Percentiles rank a stretch among this genome's conserved stretches.
Evolutionary conservation across 768 basidiomycete genomes (phyloP).

Genomic region (Tylopilus plumbeoviolaceoides): DNA sequence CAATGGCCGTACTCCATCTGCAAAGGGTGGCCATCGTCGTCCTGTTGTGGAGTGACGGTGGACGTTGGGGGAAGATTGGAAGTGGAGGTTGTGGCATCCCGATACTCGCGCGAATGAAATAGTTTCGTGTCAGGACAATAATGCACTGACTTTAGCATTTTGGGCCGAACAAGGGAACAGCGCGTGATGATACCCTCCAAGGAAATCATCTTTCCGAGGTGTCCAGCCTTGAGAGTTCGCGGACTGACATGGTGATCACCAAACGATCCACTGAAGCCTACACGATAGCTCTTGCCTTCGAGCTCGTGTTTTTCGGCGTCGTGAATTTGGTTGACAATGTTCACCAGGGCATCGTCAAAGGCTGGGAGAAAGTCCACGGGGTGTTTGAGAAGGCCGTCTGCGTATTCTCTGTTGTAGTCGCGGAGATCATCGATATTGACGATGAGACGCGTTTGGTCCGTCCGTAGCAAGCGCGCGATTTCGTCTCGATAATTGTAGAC

Average conservation of each 20-base stretch:
- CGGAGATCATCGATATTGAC: slow-evolving; percentile 96
- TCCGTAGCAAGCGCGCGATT: slow-evolving; percentile 76
- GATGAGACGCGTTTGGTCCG: slow-evolving; percentile 81
- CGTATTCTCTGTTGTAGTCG: slow-evolving; percentile 84
- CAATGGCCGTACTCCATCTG: slow-evolving; percentile 92
- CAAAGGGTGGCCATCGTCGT: slow-evolving; percentile 83
- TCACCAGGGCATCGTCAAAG: slow-evolving; percentile 78
- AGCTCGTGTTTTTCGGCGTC: slow-evolving; percentile 81
- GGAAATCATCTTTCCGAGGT: slow-evolving; percentile 95
- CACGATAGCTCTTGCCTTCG: slow-evolving; percentile 72
- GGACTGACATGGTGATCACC: slow-evolving; percentile 98
- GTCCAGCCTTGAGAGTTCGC: slow-evolving; percentile 78
- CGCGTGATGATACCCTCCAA: slow-evolving; percentile 97
- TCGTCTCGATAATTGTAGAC: slow-evolving; percentile 83
- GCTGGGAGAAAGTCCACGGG: slow-evolving; percentile 86
- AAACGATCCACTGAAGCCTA: slow-evolving; percentile 94
- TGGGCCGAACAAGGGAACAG: slow-evolving; percentile 96
- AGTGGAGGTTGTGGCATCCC: slow-evolving; percentile 85
- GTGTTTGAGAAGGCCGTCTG: slow-evolving; percentile 84
- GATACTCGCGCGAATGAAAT: slow-evolving; percentile 88
- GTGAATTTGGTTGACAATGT: slow-evolving; percentile 68
- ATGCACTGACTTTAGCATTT: slow-evolving; percentile 96
- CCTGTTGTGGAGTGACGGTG: slow-evolving; percentile 83
- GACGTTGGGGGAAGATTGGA: slow-evolving; percentile 84
- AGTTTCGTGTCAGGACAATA: slow-evolving; percentile 84